These are phyloP conservation scores for Lolium perenne DNA, from an alignment of 176 grass and related monocot species.

Conservation along the genomic window DNA sequence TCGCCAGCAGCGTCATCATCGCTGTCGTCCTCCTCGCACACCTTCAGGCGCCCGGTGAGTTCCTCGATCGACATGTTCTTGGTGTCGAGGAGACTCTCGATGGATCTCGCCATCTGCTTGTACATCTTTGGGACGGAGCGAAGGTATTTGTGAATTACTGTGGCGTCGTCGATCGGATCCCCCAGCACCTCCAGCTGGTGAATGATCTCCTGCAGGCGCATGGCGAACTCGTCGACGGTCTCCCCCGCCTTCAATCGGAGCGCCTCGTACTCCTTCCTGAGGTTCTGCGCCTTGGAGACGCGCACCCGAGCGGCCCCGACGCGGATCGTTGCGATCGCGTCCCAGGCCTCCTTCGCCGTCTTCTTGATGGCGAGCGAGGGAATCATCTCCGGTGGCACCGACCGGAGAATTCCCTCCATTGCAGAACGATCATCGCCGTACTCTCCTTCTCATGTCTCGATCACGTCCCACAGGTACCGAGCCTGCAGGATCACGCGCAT, in stretches of 20 bases:
- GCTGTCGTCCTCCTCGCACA: background rate
- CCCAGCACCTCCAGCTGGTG: background rate
- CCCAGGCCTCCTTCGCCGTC: background rate
- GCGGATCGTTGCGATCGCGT: background rate
- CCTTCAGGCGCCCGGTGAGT: background rate
- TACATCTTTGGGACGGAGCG: rapidly evolving
- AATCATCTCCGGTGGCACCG: background rate
- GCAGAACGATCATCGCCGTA: rapidly evolving
- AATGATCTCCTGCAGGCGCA: background rate
- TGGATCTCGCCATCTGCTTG: background rate
- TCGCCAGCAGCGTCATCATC: background rate
- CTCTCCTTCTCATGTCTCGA: background rate
- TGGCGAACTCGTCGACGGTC: background rate
- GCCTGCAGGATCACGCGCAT: background rate
- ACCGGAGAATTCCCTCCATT: background rate
- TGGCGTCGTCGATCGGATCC: background rate
- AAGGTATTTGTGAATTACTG: background rate
- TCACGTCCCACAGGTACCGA: background rate
- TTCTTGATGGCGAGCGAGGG: background rate
- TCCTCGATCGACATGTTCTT: background rate
- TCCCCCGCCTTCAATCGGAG: background rate
- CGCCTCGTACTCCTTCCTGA: background rate
- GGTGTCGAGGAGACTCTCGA: background rate
- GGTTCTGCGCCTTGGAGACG: background rate
- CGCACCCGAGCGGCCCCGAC: background rate